Percentiles rank a stretch among this genome's conserved stretches.
phyloP scores from a whole-genome alignment of 73 alveolate species.

The Urostyla sp. region DNA sequence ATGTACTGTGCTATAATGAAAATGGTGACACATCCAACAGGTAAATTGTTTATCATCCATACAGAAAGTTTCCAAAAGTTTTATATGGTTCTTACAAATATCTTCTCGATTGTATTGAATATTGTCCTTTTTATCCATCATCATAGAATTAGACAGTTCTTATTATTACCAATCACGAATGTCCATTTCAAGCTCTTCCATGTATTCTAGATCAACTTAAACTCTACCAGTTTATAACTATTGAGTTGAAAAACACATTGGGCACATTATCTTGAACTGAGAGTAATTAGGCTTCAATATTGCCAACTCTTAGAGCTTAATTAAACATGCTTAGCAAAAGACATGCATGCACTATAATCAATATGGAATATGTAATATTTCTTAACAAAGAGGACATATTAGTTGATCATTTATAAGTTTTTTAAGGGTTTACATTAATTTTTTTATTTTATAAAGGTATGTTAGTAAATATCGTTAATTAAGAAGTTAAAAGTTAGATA shows the following conservation, averaged over 20 bases:
- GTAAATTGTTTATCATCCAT: slow-evolving; percentile 65
- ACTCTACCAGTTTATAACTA: slow-evolving; percentile 51
- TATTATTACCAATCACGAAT: slow-evolving; percentile 70
- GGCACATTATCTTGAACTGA: slow-evolving; percentile 41
- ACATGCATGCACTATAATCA: slow-evolving; percentile 45
- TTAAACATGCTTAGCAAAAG: slow-evolving; percentile 55
- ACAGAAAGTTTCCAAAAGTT: slow-evolving; percentile 65
- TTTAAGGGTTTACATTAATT: too few relatives aligned
- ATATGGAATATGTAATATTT: slow-evolving; percentile 20
- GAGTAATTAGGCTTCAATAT: slow-evolving; percentile 67
- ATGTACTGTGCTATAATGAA: slow-evolving; percentile 60
- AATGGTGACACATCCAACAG: slow-evolving; percentile 78
- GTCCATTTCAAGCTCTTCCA: slow-evolving; percentile 63
- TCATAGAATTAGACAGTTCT: slow-evolving; percentile 31
- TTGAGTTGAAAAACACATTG: slow-evolving; percentile 51
- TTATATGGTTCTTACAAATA: slow-evolving; percentile 64
- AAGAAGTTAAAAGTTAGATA: too few relatives aligned
- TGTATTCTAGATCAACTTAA: slow-evolving; percentile 46
- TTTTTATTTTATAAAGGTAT: too few relatives aligned
- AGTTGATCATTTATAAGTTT: slow-evolving; percentile 14
- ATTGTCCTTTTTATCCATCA: not conserved
- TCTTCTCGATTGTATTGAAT: slow-evolving; percentile 41
- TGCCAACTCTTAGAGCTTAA: slow-evolving; percentile 33
- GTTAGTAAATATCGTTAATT: too few relatives aligned
- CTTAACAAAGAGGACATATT: slow-evolving; percentile 39